Conservation (phyloP, 2,329 filamentous ascomycete genomes). For the Venturia carpophila region DNA sequence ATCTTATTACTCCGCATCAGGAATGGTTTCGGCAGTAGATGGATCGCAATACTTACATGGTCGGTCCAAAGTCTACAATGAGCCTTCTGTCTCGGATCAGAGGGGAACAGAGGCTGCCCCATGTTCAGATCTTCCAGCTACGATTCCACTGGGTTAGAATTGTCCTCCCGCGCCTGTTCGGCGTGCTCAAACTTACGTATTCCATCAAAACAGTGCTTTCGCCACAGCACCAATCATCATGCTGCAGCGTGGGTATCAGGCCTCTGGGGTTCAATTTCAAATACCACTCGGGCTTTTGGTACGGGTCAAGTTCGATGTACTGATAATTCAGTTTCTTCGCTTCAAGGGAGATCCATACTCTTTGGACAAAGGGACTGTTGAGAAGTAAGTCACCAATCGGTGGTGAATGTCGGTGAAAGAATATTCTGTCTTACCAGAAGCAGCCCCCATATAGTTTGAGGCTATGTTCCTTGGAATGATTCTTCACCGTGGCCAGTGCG, state of each 20-base stretch:
- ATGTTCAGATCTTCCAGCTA: slow-evolving; percentile 66
- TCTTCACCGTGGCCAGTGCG: slow-evolving; percentile 61
- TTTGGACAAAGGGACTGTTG: slow-evolving; percentile 27
- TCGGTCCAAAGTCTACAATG: slow-evolving; percentile 73
- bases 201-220: slow-evolving; percentile 78
- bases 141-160: background rate
- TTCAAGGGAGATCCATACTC: slow-evolving; percentile 84
- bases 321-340: slow-evolving; percentile 71
- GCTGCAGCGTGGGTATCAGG: slow-evolving; percentile 66
- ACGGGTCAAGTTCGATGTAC: slow-evolving; percentile 79
- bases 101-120: slow-evolving; percentile 55
- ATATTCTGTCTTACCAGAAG: slow-evolving; percentile 57
- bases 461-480: slow-evolving; percentile 60
- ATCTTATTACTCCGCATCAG: slow-evolving; percentile 42
- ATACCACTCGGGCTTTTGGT: slow-evolving; percentile 61
- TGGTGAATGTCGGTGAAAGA: background rate
- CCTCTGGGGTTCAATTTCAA: slow-evolving; percentile 70
- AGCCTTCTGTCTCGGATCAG: slow-evolving; percentile 59
- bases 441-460: slow-evolving; percentile 75
- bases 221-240: slow-evolving; percentile 74
- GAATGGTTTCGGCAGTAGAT: background rate
- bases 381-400: background rate
- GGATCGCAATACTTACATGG: slow-evolving; percentile 48
- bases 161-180: background rate
- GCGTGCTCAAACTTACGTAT: slow-evolving; percentile 50